Evolutionary conservation across 2,329 filamentous ascomycete species (phyloP), one percentile per base, ranked within the genome.

Genomic region (Colletotrichum horii): DNA sequence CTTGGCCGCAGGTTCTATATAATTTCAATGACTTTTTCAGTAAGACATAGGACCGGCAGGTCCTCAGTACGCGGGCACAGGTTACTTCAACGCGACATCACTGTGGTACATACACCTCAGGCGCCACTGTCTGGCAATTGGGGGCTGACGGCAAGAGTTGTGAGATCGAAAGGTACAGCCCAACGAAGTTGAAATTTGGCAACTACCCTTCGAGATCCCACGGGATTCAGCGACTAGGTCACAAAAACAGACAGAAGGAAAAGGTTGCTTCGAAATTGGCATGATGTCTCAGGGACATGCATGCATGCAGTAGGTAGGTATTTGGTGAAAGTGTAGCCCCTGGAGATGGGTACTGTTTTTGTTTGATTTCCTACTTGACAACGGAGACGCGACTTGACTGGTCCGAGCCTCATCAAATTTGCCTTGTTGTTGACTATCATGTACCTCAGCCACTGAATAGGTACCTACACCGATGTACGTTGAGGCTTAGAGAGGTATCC

Each of bases 351-450:
- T n/a, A 68, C 14, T 73, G 69, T 73, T 73, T 75, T 75, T 75
- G 70, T 73, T 75, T 73, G 66, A 73, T 74, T 75, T 65, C 70
- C 73, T 52, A 65, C 69, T 75, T 73, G 64, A 75, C 52, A 69
- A 75, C 58, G 73, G 19, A 60, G 32, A 73, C 73, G 73, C 73
- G 70, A 75, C 73, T 58, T 75, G 43, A 73, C 73, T 73, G 73
- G 73, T 34, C 65, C 69, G 28, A 58, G 64, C 56, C 68, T 61
- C 28, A 7, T 52, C 62, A 32, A 52, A 38, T 56, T 36, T 15
- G 26, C 61, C 38, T 48, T 48, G 38, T 48, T 48, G 38, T 48
- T 48, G 38, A 48, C 38, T 48, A 19, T 48, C 38, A 48, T 48
- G 38, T 28, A 24, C 52, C 52, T 56, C 24, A 26, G 52, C 52